Evolutionary conservation across 2,329 filamentous ascomycete species (phyloP), one percentile per base, ranked within the genome.

Genomic region (Bipolaris zeicola): DNA sequence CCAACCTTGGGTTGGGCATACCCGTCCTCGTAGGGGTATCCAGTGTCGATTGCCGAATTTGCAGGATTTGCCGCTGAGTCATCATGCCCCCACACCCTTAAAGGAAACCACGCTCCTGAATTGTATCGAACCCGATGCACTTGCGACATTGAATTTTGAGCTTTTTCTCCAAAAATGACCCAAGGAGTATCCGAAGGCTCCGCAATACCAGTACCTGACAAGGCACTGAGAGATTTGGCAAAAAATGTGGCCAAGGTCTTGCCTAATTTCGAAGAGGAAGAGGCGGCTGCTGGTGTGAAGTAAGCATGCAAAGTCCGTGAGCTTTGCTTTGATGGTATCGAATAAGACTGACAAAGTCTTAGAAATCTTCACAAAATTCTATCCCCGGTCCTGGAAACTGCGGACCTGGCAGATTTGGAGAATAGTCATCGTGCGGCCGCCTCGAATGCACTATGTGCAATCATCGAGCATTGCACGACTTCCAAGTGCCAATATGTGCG

Each of bases 371-470:
- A 70, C 39, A 56, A 52, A 16, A 43, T 75, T 16, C 41, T 76
- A 34, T 61, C 57, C 26, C 68, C 71, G 10, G 52, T 76, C 1
- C 44, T 76, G 28, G 67, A 70, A n/a, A 76, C 73, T 7, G 71
- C 74, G 14, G 68, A 72, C 45, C 45, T 70, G 4, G 54, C 66
- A 16, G 68, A 76, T 14, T 53, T 76, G 10, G 62, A 65, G 11
- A 65, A 70, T 34, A 68, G 74, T 14, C 79, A 81, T 61, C 72
- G 78, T 48, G 79, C 80, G 5, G 78, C 78, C 41, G 79, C 80
- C 37, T 80, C 77, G 61, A 82, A 82, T 62, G 70, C 79, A 4
- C 56, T 82, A 10, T 81, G 79, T 59, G 75, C 77, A 6, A 64
- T 80, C 36, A 71, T 81, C 34, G 77, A 81, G 51, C 70, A 71